Percentiles rank a stretch among this genome's conserved stretches.
Evolutionary conservation across 495 filamentous ascomycete species (phyloP).

Genomic region (Neurospora intermedia): DNA sequence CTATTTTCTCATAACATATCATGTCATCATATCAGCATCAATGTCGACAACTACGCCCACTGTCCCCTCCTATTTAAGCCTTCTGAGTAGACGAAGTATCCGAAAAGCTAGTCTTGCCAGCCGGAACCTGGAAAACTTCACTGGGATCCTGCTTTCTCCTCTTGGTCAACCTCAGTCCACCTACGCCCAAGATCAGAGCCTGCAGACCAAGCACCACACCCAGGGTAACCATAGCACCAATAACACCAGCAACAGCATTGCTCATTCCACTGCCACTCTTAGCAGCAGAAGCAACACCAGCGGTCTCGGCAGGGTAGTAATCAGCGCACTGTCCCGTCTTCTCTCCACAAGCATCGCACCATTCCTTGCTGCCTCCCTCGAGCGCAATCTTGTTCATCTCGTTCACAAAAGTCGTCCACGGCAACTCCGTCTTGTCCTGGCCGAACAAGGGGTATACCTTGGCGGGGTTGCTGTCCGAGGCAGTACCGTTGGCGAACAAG

Average conservation of each 20-base stretch:
- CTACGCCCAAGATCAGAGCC: conserved; percentile 26
- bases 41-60: neutral
- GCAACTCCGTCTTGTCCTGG: conserved; percentile 37
- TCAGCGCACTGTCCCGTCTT: conserved; percentile 48
- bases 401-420: conserved; percentile 51
- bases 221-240: conserved; percentile 39
- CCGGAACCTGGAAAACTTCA: neutral
- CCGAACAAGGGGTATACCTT: conserved; percentile 58
- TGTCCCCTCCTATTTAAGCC: neutral
- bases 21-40: neutral
- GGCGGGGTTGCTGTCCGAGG: conserved; percentile 34
- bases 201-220: conserved; percentile 32
- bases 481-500: conserved; percentile 65
- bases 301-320: conserved; percentile 4
- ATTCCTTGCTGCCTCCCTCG: conserved; percentile 40
- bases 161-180: conserved; percentile 26
- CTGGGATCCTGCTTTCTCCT: conserved; percentile 9
- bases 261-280: conserved; percentile 15
- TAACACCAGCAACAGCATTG: conserved; percentile 43
- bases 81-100: neutral
- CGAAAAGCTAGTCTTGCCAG: neutral
- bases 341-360: conserved; percentile 63
- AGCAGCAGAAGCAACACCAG: conserved; percentile 1
- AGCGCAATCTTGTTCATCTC: conserved; percentile 54
- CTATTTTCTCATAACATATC: neutral